Base-by-base conservation (phyloP, 176 grass and related monocot species). In the Oryza australiensis region DNA sequence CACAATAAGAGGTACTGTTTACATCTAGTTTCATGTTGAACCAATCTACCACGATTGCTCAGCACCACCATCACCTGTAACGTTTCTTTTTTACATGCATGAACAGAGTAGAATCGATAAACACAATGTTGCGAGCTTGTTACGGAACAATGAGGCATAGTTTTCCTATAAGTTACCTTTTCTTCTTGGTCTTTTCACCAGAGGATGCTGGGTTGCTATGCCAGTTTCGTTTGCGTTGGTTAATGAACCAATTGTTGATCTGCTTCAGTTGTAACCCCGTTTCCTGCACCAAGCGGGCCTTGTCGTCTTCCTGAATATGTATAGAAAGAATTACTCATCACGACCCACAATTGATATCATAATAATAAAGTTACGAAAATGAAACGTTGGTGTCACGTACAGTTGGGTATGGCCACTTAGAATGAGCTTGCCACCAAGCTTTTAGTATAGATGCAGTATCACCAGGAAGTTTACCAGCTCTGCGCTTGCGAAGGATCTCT, bases 191-290 rank as follows among this genome's bases (percentile, higher is more conserved):
- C 82, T 98, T 98, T 35, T 91, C 88, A 28, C 90, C 43, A 38
- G 88, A 86, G 18, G 92, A 93, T 74, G 95, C 40, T 28, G 86
- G 79, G 73, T 98, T 98, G 85, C 84, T 98, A 68, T 98, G 90
- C 95, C 95, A 98, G 86, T 98, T 98, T 59, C 95, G 90, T 75
- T 98, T 98, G 65, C 95, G 94, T 72, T 98, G 95, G 74, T 98
- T 98, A 73, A 98, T 98, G 75, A 98, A 98, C 95, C 95, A 98
- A 51, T 98, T 98, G 48, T 98, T 98, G 70, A 98, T 98, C 84
- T 98, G 95, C 89, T 98, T 98, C 60, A 98, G 88, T 51, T 98
- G 95, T 74, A 98, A 79, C 20, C 95, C 95, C 10, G 95, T 95
- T 87, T 98, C 95, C 79, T 98, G 92, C 38, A 98, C 95, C 57